phyloP scores from a whole-genome alignment of 140 eudicot genomes.

The Ambrosia hybrid region DNA sequence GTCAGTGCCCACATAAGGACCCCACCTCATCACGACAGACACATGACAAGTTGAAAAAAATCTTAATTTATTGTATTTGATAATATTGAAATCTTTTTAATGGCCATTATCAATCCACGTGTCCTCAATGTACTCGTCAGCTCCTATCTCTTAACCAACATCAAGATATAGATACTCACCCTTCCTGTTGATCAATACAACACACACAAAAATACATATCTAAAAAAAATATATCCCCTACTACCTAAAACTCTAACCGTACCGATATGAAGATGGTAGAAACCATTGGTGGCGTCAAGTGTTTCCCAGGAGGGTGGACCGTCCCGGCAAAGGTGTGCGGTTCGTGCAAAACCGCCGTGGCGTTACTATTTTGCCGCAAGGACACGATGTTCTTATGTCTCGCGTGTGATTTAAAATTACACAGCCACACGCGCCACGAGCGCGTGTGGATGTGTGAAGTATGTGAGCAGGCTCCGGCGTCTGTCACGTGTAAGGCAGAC shows the following conservation, averaged over 20 bases:
- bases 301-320: constrained; percentile 51
- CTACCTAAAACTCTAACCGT: too few relatives aligned
- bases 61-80: constrained; percentile 26
- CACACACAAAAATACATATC: too few relatives aligned
- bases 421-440: constrained; percentile 41
- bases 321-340: constrained; percentile 63
- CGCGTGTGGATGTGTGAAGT: constrained; percentile 85
- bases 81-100: constrained; percentile 46
- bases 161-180: constrained; percentile 29
- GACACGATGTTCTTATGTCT: constrained; percentile 61
- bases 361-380: constrained; percentile 62
- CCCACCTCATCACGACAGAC: constrained; percentile 37
- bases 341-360: constrained; percentile 56
- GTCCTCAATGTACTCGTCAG: constrained; percentile 41
- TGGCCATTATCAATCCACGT: constrained; percentile 58
- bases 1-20: constrained; percentile 17
- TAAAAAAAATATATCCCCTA: too few relatives aligned
- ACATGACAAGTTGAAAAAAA: constrained; percentile 36
- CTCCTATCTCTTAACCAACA: constrained; percentile 38
- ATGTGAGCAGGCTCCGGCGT: constrained; percentile 74
- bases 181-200: constrained; percentile 16
- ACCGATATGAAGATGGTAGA: constrained; percentile 24
- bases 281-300: constrained; percentile 29
- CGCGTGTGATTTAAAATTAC: constrained; percentile 59
- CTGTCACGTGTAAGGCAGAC: constrained; percentile 71